Evolutionary conservation across 129 eudicot species (phyloP).

Genomic region (Scalesia atractyloides): DNA sequence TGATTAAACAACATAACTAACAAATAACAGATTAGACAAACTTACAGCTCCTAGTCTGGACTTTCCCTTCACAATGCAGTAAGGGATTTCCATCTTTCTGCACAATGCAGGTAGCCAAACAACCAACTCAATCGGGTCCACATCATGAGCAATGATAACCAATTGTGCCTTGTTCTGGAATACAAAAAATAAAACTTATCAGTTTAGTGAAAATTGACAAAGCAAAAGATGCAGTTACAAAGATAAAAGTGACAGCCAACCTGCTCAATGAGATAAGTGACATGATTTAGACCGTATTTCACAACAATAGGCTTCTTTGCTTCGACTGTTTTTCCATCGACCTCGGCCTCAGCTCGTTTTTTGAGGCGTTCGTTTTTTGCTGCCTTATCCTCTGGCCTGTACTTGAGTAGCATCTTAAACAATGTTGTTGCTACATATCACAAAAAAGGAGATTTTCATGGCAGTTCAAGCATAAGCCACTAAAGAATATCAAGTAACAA

Average conservation of each 20-base stretch:
- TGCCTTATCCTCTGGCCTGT: conserved; percentile 87
- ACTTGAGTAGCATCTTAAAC: conserved; percentile 89
- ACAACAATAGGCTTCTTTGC: conserved; percentile 87
- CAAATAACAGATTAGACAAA: not conserved
- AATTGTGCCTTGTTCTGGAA: conserved; percentile 88
- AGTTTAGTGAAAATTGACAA: not conserved
- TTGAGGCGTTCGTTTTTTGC: conserved; percentile 76
- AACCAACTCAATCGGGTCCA: conserved; percentile 92
- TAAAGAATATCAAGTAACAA: not conserved
- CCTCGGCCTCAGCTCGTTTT: conserved; percentile 77
- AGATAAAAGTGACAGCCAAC: conserved; percentile 17
- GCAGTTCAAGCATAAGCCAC: not conserved
- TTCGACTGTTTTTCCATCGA: conserved; percentile 73
- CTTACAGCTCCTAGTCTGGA: conserved; percentile 66
- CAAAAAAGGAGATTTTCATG: not conserved
- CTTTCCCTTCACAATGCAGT: conserved; percentile 73
- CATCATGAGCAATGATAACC: conserved; percentile 94
- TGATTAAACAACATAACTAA: not conserved
- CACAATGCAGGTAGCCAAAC: conserved; percentile 97
- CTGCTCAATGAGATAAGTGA: conserved; percentile 93
- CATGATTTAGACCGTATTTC: conserved; percentile 82
- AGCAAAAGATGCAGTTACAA: not conserved
- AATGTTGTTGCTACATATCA: conserved; percentile 69
- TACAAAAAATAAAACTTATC: not conserved
- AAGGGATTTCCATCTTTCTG: conserved; percentile 96